Evolutionary conservation across 2,329 filamentous ascomycete species (phyloP).

Genomic region (Phialophora verrucosa): DNA sequence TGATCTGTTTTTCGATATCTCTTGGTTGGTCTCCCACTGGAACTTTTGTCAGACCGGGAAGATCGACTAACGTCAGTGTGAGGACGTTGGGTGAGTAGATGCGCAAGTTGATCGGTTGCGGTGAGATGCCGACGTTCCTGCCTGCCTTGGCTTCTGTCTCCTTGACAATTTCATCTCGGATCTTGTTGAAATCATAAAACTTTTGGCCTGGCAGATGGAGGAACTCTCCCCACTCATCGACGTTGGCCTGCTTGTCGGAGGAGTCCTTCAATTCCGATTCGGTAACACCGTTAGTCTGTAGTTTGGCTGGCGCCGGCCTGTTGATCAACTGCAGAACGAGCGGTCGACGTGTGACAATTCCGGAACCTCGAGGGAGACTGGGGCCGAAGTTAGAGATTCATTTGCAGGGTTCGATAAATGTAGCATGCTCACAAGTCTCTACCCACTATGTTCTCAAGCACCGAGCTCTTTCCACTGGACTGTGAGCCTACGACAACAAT

Average conservation of each 20-base stretch:
- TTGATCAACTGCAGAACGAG: slow-evolving; percentile 99
- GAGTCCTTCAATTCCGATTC: slow-evolving; percentile 68
- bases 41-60: slow-evolving; percentile 95
- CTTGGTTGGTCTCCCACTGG: slow-evolving; percentile 94
- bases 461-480: slow-evolving; percentile 98
- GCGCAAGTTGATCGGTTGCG: slow-evolving; percentile 93
- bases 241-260: slow-evolving; percentile 85
- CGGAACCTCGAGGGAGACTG: slow-evolving; percentile 93
- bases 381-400: slow-evolving; percentile 41
- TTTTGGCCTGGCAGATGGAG: slow-evolving; percentile 97
- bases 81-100: slow-evolving; percentile 99
- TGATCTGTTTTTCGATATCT: slow-evolving; percentile 95
- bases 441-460: slow-evolving; percentile 97
- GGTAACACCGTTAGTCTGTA: slow-evolving; percentile 73
- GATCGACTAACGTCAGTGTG: slow-evolving; percentile 92
- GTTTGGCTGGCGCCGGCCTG: slow-evolving; percentile 66
- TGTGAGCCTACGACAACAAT: slow-evolving; percentile 98
- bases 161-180: slow-evolving; percentile 93
- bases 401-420: slow-evolving; percentile 32
- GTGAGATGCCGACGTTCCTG: slow-evolving; percentile 93
- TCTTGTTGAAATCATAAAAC: slow-evolving; percentile 97
- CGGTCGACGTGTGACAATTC: slow-evolving; percentile 94
- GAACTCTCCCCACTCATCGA: slow-evolving; percentile 98
- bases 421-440: slow-evolving; percentile 86
- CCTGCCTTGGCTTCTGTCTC: slow-evolving; percentile 98